Percentiles rank a stretch among this genome's conserved stretches.
Conservation (phyloP, 225 moss, liverwort and hornwort species). For the Thuidium tamariscinum region DNA sequence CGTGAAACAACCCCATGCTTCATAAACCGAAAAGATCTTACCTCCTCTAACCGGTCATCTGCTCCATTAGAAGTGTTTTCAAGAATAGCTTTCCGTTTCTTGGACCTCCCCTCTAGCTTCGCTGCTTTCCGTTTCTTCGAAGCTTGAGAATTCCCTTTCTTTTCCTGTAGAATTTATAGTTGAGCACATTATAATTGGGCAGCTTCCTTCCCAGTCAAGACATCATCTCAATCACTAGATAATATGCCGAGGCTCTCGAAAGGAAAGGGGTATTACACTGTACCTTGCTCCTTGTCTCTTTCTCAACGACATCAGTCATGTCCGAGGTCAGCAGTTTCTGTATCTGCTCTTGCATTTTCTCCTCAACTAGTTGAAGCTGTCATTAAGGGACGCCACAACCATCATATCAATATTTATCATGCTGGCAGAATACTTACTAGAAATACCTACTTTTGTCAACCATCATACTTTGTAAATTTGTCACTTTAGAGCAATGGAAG, state of each 20-base stretch:
- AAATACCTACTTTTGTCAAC: neutral
- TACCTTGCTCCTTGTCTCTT: constrained; percentile 7
- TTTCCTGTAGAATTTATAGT: neutral
- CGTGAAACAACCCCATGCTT: neutral
- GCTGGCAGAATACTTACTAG: neutral
- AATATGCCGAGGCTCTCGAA: neutral
- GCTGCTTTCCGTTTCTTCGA: neutral
- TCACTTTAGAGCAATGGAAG: neutral
- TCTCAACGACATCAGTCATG: neutral
- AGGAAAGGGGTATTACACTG: neutral
- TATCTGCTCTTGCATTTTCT: constrained; percentile 40
- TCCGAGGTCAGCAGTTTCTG: constrained; percentile 11
- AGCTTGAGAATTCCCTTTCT: neutral
- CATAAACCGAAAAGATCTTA: neutral
- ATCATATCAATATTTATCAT: neutral
- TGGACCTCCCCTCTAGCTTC: neutral
- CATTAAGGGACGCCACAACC: neutral
- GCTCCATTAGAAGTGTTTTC: constrained; percentile 4
- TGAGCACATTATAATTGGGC: neutral
- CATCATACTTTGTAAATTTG: neutral
- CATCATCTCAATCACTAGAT: neutral
- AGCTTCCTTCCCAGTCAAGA: neutral
- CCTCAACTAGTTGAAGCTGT: constrained; percentile 46
- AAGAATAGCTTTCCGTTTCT: constrained; percentile 9
- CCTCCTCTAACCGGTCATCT: constrained; percentile 16